Percentiles rank a stretch among this genome's conserved stretches.
Evolutionary conservation across 495 filamentous ascomycete genomes (phyloP).

Genomic region (Penicillium bialowiezense): DNA sequence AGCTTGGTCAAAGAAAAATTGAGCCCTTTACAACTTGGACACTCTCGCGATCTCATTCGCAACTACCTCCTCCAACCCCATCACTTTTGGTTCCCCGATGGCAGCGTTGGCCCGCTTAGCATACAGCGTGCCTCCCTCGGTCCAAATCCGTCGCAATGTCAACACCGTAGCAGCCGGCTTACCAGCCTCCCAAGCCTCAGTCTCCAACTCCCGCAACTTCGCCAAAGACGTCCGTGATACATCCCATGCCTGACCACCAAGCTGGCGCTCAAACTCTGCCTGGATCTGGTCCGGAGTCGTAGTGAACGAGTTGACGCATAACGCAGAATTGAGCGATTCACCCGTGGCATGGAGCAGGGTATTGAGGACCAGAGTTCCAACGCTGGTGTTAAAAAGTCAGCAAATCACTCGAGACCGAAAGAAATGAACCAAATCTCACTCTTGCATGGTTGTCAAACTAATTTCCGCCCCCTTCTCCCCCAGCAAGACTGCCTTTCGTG

Average conservation of each 20-base stretch:
- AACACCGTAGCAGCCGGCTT: constrained; percentile 51
- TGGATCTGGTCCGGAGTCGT: constrained; percentile 60
- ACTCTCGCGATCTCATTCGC: constrained; percentile 25
- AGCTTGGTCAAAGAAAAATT: too few relatives aligned
- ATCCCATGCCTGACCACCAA: constrained; percentile 47
- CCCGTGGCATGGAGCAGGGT: constrained; percentile 53
- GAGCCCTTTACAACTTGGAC: constrained; percentile 8
- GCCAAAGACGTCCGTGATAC: constrained; percentile 53
- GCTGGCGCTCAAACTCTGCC: constrained; percentile 64
- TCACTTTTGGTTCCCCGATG: constrained; percentile 46
- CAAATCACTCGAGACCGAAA: neutral
- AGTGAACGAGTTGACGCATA: constrained; percentile 71
- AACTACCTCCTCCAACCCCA: constrained; percentile 44
- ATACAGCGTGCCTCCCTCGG: constrained; percentile 69
- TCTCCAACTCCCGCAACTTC: constrained; percentile 50
- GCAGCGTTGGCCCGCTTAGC: constrained; percentile 61
- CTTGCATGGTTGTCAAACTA: constrained; percentile 63
- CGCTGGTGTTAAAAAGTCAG: constrained; percentile 39
- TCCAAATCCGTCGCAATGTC: constrained; percentile 68
- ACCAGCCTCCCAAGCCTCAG: constrained; percentile 51
- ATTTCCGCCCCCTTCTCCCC: constrained; percentile 52
- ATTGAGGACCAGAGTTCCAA: constrained; percentile 61
- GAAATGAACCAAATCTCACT: constrained; percentile 46
- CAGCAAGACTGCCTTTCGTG: constrained; percentile 56
- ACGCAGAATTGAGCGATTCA: constrained; percentile 48